phyloP scores from a whole-genome alignment of 306 rosid genomes.

The Comarum palustre region DNA sequence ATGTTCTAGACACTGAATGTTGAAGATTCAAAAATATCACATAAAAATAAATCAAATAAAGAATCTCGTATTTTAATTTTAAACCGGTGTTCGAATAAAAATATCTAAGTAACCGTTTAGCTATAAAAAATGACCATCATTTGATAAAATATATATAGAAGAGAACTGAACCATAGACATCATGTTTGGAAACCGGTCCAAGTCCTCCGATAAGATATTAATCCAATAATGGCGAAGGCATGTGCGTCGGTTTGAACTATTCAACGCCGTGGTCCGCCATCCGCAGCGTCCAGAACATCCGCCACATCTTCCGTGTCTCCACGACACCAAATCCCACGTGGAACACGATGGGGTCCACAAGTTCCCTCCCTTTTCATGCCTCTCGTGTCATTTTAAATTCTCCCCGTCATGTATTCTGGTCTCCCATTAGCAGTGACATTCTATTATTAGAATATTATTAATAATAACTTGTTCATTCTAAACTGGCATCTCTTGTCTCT shows the following conservation, averaged over 20 bases:
- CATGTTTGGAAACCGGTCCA: conserved; percentile 2
- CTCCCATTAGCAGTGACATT: conserved; percentile 5
- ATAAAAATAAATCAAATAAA: too few species aligned
- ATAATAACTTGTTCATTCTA: too few species aligned
- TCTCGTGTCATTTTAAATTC: background rate
- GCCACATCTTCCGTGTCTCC: conserved; percentile 45
- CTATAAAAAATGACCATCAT: background rate
- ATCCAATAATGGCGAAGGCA: too few species aligned
- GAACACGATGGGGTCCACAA: conserved; percentile 26
- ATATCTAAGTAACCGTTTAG: too few species aligned
- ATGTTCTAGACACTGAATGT: too few species aligned
- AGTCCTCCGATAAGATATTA: too few species aligned
- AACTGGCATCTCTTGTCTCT: background rate
- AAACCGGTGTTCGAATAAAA: too few species aligned
- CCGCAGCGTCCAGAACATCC: conserved; percentile 40
- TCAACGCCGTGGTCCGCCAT: conserved; percentile 46
- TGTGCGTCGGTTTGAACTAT: background rate
- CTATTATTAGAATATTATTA: background rate
- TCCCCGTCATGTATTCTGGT: background rate
- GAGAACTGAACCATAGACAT: background rate
- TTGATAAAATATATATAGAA: background rate
- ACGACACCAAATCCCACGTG: conserved; percentile 27
- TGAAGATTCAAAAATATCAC: too few species aligned
- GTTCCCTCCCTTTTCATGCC: background rate
- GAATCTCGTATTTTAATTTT: too few species aligned